Conservation (phyloP, 768 basidiomycete genomes). For the Naganishia onofrii region DNA sequence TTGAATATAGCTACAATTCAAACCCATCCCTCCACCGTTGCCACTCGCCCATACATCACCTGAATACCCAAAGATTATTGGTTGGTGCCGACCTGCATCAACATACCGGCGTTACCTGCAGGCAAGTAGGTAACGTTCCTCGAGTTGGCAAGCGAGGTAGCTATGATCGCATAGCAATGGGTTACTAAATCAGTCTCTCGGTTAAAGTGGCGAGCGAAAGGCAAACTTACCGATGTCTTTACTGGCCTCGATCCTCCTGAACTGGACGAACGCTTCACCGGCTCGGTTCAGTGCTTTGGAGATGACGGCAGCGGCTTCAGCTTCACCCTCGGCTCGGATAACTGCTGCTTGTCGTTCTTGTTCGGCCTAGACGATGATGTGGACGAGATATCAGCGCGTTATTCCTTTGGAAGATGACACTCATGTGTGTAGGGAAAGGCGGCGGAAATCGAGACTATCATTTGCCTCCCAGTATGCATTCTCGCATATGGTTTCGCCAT, state of each 20-base stretch:
- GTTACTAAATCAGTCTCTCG: not conserved
- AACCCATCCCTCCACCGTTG: not conserved
- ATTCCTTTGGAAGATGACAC: too few species aligned
- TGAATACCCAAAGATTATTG: not conserved
- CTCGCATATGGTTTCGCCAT: not conserved
- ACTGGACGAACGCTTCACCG: constrained; percentile 89
- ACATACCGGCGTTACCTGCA: constrained; percentile 41
- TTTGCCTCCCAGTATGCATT: not conserved
- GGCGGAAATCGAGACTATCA: not conserved
- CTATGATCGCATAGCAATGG: constrained; percentile 23
- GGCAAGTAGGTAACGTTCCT: constrained; percentile 51
- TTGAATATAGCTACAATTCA: constrained; percentile 7
- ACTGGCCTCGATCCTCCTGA: constrained; percentile 95
- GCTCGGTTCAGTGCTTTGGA: constrained; percentile 86
- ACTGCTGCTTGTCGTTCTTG: constrained; percentile 99
- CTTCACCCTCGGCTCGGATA: constrained; percentile 96
- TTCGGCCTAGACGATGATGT: constrained; percentile 67
- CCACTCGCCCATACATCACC: not conserved
- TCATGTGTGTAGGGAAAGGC: not conserved
- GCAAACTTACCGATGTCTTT: constrained; percentile 73
- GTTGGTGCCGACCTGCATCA: constrained; percentile 44
- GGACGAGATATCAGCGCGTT: too few species aligned
- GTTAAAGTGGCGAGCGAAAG: not conserved
- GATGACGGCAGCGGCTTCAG: constrained; percentile 92
- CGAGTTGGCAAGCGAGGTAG: constrained; percentile 43